These are phyloP conservation scores for Fomitiporia mediterranea DNA, from an alignment of 1,284 basidiomycete genomes.

Conservation along the genomic window DNA sequence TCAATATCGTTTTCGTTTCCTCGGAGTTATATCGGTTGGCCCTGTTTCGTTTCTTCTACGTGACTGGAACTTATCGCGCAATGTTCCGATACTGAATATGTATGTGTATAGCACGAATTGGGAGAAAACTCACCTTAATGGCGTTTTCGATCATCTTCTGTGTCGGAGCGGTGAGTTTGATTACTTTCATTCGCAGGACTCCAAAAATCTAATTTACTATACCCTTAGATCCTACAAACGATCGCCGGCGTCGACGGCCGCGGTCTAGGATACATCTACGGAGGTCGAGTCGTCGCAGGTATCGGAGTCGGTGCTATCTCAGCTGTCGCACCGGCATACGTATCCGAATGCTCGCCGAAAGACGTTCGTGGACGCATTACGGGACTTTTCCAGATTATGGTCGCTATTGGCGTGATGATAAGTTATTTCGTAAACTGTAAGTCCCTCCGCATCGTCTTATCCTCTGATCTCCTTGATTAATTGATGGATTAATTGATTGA, in stretches of 20 bases:
- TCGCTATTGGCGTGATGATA: conserved; percentile 70
- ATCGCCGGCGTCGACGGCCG: conserved; percentile 45
- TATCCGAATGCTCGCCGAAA: conserved; percentile 76
- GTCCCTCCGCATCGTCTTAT: conserved; percentile 25
- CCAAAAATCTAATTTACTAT: conserved; percentile 29
- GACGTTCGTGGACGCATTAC: conserved; percentile 68
- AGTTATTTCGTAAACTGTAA: conserved; percentile 74
- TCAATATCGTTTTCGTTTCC: too few relatives aligned
- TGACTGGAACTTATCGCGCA: too few relatives aligned
- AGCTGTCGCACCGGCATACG: conserved; percentile 68
- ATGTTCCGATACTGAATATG: too few relatives aligned
- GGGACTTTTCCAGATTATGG: conserved; percentile 80
- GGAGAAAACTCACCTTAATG: conserved; percentile 53
- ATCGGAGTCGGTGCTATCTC: conserved; percentile 66
- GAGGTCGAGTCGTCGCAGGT: conserved; percentile 66
- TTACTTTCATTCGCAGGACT: conserved; percentile 21
- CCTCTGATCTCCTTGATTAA: too few relatives aligned
- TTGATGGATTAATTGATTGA: too few relatives aligned
- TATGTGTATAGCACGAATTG: conserved; percentile 45
- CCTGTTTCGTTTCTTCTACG: too few relatives aligned
- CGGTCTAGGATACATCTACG: conserved; percentile 63
- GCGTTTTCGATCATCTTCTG: conserved; percentile 57
- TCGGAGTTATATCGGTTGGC: too few relatives aligned
- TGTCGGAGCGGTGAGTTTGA: conserved; percentile 45
- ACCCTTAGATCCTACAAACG: conserved; percentile 45